Base-by-base conservation (phyloP, 768 basidiomycete species). In the Lentinula sp. region DNA sequence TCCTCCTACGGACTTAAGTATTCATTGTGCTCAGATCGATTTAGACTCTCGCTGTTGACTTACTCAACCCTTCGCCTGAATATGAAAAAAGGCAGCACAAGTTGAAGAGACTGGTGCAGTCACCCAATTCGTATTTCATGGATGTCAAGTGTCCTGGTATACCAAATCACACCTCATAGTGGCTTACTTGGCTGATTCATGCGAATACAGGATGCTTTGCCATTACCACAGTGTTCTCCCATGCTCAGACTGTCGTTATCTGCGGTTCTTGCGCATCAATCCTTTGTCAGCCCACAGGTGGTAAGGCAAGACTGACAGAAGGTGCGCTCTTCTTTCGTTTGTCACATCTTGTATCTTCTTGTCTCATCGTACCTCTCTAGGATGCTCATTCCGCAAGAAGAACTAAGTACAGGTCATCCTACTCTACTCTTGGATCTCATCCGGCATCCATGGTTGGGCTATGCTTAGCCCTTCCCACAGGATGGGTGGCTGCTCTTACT, bases 111-210 rank as follows among this genome's bases (percentile, higher is more conserved):
- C 88, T 98, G 69, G 97, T 99, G 68, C 97, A 98, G 79, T 89
- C 89, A 57, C 97, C 97, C 66, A 94, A 98, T 80, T 98, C 96
- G 39, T 98, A 93, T 81, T 98, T 98, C 81, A 98, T 99, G 97
- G 97, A 99, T 71, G 95, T 98, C 70, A 99, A 98, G 79, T 98
- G 96, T 80, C 88, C 96, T 69, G 95, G 93, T 93, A 63, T 62
- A 87, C 78, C 32, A 5, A 1, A 13, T 16, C 35, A 28, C 3
- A 4, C 10, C 15, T 41, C 37, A 20, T n/a, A 15, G 2, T 6
- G 16, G n/a, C 4, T 13, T 7, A 8, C 32, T 37, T 59, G 45
- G 18, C 57, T 48, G 5, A 36, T 28, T 18, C 32, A 23, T 49
- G n/a, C 20, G 16, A n/a, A 15, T 57, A n/a, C 66, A 92, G 93